Evolutionary conservation across 805 yeast genomes (phyloP), one percentile per base, ranked within the genome.

Genomic region (Lachancea thermotolerans): DNA sequence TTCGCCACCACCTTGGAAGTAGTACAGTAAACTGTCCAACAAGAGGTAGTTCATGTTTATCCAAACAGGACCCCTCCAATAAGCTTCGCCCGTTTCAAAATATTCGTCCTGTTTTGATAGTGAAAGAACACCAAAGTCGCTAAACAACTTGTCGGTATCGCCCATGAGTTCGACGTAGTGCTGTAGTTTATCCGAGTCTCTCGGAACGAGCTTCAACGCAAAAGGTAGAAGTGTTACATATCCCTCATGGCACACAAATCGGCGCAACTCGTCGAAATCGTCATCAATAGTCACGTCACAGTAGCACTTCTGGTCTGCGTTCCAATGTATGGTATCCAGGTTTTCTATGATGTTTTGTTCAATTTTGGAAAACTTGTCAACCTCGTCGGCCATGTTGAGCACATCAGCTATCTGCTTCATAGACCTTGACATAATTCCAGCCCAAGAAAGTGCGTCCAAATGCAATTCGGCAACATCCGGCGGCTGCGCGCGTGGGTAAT

Each of bases 61-160:
- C 98, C 98, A 93, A 25, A 93, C 73, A 15, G 95, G 87, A 1
- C 96, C 93, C 51, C 96, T 77, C 99, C 99, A 93, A 68, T 93
- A 93, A 64, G 91, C 82, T 59, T 93, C 99, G 7, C 75, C 91
- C 0, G 81, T 77, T 45, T 84, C 84, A 66, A 83, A 93, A 47
- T 58, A 67, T 16, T 68, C 68, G 55, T 85, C 90, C 4, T 71
- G 54, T 55, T 78, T 79, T 0, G 96, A 85, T 32, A 93, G 68
- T 0, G 95, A 85, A 50, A 96, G 72, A 32, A 93, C 69, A 11
- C 99, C 99, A 53, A 60, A 88, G 1, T 74, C 74, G 7, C 87
- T 67, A 85, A 93, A 90, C 43, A 93, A 66, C 56, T 82, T 81
- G 10, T 78, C 77, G 1, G 89, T 85, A 56, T 90, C 85, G 4